Percentiles rank a stretch among this genome's conserved stretches.
These are phyloP conservation scores for Begonia peltatifolia DNA, from an alignment of 306 rosid species.

Conservation along the genomic window DNA sequence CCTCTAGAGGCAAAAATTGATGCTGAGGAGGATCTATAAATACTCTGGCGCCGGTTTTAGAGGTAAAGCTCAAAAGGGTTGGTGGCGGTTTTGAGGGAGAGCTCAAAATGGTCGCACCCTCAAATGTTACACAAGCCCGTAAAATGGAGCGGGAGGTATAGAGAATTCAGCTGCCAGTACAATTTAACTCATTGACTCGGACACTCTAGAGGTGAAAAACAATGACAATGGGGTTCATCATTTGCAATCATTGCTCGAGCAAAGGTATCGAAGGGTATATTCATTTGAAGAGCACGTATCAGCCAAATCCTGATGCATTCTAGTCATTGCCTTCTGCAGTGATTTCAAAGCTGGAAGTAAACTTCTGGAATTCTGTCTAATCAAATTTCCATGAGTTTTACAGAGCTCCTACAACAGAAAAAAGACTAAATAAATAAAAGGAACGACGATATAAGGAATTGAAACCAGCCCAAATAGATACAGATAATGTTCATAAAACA, in stretches of 20 bases:
- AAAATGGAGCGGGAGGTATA: too few relatives aligned
- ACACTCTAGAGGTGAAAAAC: too few relatives aligned
- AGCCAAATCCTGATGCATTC: slow-evolving; percentile 72
- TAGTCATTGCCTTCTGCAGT: slow-evolving; percentile 62
- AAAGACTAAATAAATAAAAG: neutral
- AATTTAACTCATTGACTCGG: too few relatives aligned
- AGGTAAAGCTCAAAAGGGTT: too few relatives aligned
- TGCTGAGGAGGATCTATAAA: too few relatives aligned
- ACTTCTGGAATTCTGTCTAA: slow-evolving; percentile 57
- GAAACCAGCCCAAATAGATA: neutral
- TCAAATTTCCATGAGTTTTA: slow-evolving; percentile 58
- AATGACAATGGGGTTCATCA: slow-evolving; percentile 9
- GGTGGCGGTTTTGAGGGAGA: too few relatives aligned
- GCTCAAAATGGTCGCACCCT: too few relatives aligned
- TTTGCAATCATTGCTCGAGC: slow-evolving; percentile 35
- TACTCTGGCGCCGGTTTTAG: too few relatives aligned
- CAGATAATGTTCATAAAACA: neutral
- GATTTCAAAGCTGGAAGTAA: slow-evolving; percentile 77
- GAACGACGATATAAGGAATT: too few relatives aligned
- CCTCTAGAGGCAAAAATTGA: too few relatives aligned
- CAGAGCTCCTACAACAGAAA: slow-evolving; percentile 54
- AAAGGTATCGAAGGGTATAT: slow-evolving; percentile 59
- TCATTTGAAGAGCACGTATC: slow-evolving; percentile 87
- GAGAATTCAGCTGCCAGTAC: too few relatives aligned
- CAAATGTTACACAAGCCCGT: too few relatives aligned